These are phyloP conservation scores for Monilinia vaccinii-corymbosi DNA, from an alignment of 2,329 filamentous ascomycete genomes.

Conservation along the genomic window DNA sequence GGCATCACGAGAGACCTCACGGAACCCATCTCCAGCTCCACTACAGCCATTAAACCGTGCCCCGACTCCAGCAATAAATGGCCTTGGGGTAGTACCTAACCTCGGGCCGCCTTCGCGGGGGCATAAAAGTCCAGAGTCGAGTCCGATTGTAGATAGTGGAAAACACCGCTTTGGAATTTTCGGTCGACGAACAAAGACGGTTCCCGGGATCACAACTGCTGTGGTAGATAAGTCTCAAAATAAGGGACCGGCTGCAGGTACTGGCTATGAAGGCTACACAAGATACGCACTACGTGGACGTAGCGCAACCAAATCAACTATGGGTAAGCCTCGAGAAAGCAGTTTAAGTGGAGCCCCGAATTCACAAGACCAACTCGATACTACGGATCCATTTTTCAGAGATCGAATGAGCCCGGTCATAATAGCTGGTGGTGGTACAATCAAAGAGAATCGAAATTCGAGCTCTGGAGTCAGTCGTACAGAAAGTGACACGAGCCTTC, in stretches of 20 bases:
- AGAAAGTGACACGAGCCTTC: conserved; percentile 42
- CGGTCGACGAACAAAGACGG: conserved; percentile 58
- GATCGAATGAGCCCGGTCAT: conserved; percentile 58
- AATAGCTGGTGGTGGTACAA: conserved; percentile 51
- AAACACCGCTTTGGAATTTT: conserved; percentile 70
- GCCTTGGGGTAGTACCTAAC: conserved; percentile 27
- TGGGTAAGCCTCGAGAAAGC: conserved; percentile 34
- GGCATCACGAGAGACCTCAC: conserved; percentile 29
- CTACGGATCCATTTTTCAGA: conserved; percentile 47
- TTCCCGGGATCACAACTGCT: conserved; percentile 37
- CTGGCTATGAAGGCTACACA: conserved; percentile 82
- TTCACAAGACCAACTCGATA: conserved; percentile 43
- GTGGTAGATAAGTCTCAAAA: conserved; percentile 51
- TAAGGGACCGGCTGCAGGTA: conserved; percentile 84
- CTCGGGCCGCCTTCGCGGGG: conserved; percentile 25
- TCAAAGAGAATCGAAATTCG: conserved; percentile 51
- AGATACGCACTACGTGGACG: conserved; percentile 52
- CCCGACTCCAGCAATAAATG: conserved; percentile 23
- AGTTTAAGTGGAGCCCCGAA: conserved; percentile 32
- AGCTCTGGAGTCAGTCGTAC: conserved; percentile 40
- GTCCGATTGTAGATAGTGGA: conserved; percentile 48
- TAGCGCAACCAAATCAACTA: conserved; percentile 48
- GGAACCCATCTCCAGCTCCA: conserved; percentile 29
- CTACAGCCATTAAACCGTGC: conserved; percentile 26
- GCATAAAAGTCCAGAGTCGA: conserved; percentile 38